Evolutionary conservation across 2,329 filamentous ascomycete genomes (phyloP).

Genomic region (Colletotrichum lupini): DNA sequence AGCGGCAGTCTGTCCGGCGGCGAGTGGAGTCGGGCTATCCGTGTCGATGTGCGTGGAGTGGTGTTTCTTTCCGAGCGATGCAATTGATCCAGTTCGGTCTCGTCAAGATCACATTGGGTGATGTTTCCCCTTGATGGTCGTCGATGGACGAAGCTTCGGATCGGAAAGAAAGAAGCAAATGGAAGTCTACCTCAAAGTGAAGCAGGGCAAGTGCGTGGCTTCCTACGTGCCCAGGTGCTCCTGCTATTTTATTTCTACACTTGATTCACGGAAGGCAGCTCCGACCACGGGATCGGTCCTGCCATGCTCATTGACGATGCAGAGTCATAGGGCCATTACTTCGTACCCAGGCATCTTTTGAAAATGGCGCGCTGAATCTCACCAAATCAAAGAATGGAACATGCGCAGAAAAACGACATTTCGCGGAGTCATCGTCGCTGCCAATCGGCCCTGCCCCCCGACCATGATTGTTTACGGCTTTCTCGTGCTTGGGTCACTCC

Average conservation of each 20-base stretch:
- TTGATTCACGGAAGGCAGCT: conserved; percentile 5
- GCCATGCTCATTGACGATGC: neutral
- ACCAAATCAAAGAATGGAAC: conserved; percentile 7
- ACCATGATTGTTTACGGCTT: neutral
- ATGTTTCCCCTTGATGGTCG: neutral
- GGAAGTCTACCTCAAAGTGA: neutral
- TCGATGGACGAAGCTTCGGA: neutral
- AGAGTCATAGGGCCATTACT: neutral
- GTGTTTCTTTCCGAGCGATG: conserved; percentile 5
- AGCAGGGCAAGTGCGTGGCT: neutral
- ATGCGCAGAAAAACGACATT: neutral
- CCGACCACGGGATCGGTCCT: conserved; percentile 26
- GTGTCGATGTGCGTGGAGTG: neutral
- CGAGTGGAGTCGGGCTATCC: conserved; percentile 9
- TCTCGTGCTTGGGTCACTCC: conserved; percentile 15
- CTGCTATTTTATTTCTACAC: conserved; percentile 31
- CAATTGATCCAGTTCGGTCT: neutral
- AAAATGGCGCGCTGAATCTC: neutral
- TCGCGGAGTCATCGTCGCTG: conserved; percentile 7
- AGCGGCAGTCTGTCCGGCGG: conserved; percentile 7
- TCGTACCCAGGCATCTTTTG: no score
- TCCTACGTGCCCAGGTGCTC: neutral
- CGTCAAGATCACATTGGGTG: neutral
- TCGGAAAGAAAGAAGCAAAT: neutral
- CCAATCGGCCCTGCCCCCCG: conserved; percentile 27